phyloP scores from a whole-genome alignment of 164 flowering plant genomes.

The Dillenia turbinata region DNA sequence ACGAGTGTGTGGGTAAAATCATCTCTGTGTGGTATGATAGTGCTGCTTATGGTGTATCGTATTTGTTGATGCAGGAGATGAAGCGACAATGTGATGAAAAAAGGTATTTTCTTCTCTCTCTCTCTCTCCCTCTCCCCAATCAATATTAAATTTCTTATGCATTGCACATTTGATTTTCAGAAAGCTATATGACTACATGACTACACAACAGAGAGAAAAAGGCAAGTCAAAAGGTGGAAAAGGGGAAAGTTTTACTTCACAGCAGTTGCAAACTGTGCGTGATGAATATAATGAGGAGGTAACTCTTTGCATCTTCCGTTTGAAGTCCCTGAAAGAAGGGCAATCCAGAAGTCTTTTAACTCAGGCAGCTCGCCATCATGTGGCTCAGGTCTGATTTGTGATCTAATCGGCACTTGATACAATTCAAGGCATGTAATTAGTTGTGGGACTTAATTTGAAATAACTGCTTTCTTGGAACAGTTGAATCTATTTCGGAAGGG shows the following conservation, averaged over 20 bases:
- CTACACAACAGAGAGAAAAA: constrained; percentile 47
- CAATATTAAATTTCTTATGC: constrained; percentile 12
- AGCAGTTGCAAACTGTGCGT: constrained; percentile 61
- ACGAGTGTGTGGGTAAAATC: too few relatives aligned
- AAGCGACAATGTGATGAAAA: constrained; percentile 87
- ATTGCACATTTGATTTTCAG: constrained; percentile 30
- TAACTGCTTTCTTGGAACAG: constrained; percentile 37
- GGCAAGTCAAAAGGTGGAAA: constrained; percentile 55
- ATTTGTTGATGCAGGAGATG: constrained; percentile 67
- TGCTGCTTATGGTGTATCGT: too few relatives aligned
- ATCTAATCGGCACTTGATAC: not conserved
- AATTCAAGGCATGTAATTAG: not conserved
- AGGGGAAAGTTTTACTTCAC: constrained; percentile 37
- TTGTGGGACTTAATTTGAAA: not conserved
- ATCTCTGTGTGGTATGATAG: too few relatives aligned
- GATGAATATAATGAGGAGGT: constrained; percentile 86
- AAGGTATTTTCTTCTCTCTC: constrained; percentile 44
- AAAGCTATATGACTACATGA: constrained; percentile 50
- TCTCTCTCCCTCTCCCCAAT: constrained; percentile 7
- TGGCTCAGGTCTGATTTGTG: constrained; percentile 71
- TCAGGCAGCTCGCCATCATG: constrained; percentile 95
- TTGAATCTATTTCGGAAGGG: constrained; percentile 72
- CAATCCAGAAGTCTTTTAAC: constrained; percentile 88
- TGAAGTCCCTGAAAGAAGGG: constrained; percentile 86
- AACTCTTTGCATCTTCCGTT: constrained; percentile 73